phyloP scores from a whole-genome alignment of 768 basidiomycete genomes.

The Hypsizygus marmoreus region DNA sequence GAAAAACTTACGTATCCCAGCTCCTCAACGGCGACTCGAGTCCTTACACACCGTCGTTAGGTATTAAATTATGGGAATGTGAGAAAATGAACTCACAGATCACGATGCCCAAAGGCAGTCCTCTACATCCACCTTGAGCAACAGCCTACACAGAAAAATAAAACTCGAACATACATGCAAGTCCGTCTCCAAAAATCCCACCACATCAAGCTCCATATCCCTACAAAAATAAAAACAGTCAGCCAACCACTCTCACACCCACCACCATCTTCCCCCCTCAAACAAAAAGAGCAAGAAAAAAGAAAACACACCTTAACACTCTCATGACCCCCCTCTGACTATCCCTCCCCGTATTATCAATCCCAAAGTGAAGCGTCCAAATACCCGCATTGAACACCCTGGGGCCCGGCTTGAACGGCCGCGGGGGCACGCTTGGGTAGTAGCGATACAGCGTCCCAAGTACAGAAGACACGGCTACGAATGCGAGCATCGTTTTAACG shows the following conservation, averaged over 20 bases:
- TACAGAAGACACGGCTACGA: constrained; percentile 49
- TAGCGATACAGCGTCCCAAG: constrained; percentile 53
- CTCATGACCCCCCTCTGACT: constrained; percentile 70
- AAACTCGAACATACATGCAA: constrained; percentile 58
- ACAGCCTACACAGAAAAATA: constrained; percentile 1
- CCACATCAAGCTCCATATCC: constrained; percentile 84
- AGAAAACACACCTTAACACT: constrained; percentile 36
- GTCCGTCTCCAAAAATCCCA: constrained; percentile 87
- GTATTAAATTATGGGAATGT: constrained; percentile 6
- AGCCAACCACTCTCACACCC: background rate
- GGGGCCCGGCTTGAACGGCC: constrained; percentile 62
- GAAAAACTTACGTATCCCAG: constrained; percentile 70
- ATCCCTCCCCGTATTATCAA: constrained; percentile 72
- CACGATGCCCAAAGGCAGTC: constrained; percentile 75
- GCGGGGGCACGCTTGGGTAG: constrained; percentile 47
- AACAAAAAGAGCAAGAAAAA: no score
- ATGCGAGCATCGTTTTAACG: constrained; percentile 34
- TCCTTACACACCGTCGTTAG: constrained; percentile 40
- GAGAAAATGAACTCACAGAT: constrained; percentile 53
- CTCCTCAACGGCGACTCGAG: constrained; percentile 75
- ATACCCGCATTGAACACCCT: constrained; percentile 81
- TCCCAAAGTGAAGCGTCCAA: constrained; percentile 92
- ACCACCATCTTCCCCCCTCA: no score
- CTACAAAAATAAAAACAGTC: constrained; percentile 27
- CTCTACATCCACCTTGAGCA: constrained; percentile 25